Evolutionary conservation across 73 alveolate genomes (phyloP), one percentile per base, ranked within the genome.

Genomic region (Blepharisma japonicum): DNA sequence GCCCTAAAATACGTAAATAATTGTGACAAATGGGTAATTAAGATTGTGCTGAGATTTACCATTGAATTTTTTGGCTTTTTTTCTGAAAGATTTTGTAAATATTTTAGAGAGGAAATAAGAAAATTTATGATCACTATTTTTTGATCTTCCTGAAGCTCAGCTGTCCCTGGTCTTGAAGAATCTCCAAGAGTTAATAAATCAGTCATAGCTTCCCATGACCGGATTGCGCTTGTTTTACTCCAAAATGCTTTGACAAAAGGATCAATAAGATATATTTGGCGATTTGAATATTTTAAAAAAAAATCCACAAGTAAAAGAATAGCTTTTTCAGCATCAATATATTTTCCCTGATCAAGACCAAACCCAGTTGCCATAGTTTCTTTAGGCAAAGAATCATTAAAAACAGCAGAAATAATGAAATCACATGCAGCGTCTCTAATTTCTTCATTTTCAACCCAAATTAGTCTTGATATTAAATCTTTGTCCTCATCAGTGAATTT

Each of bases 171-270:
- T 32, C 42, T 32, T 32, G 42, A 32, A 32, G 42, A 32, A 32
- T 32, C 42, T 32, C 42, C 42, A 32, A 32, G 42, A 32, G 42
- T 32, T 61, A 61, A 5, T 14, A 61, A 48, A 9, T 61, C 48
- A 39, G 47, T 14, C 47, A 61, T 61, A 8, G 47, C 38, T 8
- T 61, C 74, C 14, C 39, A n/a, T 18, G 74, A 61, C 18, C 74
- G 39, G 2, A 61, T 61, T 61, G 74, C 74, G 47, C 74, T 61
- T 18, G 74, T 61, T 61, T 61, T 61, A 61, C 18, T 14, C 74
- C 74, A 61, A 14, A 61, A 9, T 25, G 18, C 46, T 25, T 61
- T 25, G 49, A 61, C 74, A 25, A 61, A 61, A 14, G 11, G 39
- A 18, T 61, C 39, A 61, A 14, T 25, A 25, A 20, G 46, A 9